A percentile compares a stretch with the other conserved stretches of the same genome.
Conservation (phyloP, 2,329 filamentous ascomycete species). For the Chrysoporthe cubensis region DNA sequence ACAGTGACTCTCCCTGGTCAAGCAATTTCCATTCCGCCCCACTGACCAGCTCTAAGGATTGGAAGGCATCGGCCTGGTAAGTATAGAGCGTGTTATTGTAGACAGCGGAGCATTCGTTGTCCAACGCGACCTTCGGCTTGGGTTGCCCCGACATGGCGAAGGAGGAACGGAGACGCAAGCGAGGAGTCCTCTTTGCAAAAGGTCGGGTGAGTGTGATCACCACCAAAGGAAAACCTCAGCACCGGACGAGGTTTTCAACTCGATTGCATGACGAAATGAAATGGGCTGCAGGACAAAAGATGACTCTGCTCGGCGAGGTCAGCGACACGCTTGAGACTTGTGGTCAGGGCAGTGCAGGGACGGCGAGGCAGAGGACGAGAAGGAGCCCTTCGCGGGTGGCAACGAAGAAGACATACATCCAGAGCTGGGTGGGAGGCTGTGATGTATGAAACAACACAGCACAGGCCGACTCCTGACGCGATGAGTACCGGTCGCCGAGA, state of each 20-base stretch:
- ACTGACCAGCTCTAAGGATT: constrained; percentile 69
- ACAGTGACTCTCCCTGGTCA: constrained; percentile 69
- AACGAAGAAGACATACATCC: constrained; percentile 17
- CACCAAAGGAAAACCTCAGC: constrained; percentile 22
- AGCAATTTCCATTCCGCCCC: constrained; percentile 75
- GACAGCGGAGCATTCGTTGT: constrained; percentile 80
- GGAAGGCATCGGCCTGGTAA: constrained; percentile 75
- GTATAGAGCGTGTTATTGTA: constrained; percentile 83
- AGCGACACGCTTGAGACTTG: constrained; percentile 10
- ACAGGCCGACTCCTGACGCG: not conserved
- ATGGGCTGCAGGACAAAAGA: constrained; percentile 2
- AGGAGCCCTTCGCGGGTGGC: not conserved
- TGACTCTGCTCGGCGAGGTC: constrained; percentile 2
- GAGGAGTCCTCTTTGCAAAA: constrained; percentile 2
- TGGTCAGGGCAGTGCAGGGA: constrained; percentile 7
- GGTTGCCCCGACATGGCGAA: constrained; percentile 46
- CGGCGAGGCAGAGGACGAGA: constrained; percentile 1
- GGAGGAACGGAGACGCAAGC: constrained; percentile 7
- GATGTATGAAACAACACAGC: constrained; percentile 3
- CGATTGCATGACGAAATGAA: constrained; percentile 27
- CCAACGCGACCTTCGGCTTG: constrained; percentile 69
- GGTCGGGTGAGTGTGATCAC: constrained; percentile 8
- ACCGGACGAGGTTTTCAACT: constrained; percentile 22
- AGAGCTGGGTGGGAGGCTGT: constrained; percentile 4
- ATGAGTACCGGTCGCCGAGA: not conserved